These are phyloP conservation scores for Jacaranda mimosifolia DNA, from an alignment of 257 asterid species.

Conservation along the genomic window DNA sequence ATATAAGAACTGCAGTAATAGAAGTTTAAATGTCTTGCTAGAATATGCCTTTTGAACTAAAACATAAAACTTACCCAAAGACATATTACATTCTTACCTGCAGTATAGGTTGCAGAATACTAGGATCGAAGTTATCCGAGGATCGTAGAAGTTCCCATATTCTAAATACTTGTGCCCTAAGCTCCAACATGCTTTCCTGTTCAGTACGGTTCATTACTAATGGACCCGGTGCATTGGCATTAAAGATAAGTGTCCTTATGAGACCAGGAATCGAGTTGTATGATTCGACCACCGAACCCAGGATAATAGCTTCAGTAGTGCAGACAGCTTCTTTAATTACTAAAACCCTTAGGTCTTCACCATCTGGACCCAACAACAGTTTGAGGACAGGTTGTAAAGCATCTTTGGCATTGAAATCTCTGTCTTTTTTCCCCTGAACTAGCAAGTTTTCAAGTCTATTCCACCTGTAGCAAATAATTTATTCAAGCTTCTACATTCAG, in stretches of 20 bases:
- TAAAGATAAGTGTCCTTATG: constrained; percentile 60
- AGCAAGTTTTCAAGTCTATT: constrained; percentile 97
- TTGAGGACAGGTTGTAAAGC: constrained; percentile 96
- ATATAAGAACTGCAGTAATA: constrained; percentile 4
- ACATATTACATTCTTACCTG: constrained; percentile 62
- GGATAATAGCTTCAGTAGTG: constrained; percentile 81
- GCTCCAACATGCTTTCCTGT: constrained; percentile 82
- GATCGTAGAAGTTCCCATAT: constrained; percentile 87
- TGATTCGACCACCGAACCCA: constrained; percentile 81
- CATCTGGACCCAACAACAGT: constrained; percentile 85
- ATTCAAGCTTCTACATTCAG: constrained; percentile 28
- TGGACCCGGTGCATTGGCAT: constrained; percentile 61
- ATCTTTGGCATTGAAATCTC: constrained; percentile 93
- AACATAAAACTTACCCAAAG: constrained; percentile 12
- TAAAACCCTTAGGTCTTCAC: constrained; percentile 77
- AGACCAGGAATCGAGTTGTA: constrained; percentile 67
- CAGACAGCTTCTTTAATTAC: constrained; percentile 91
- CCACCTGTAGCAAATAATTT: constrained; percentile 75
- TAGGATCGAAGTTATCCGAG: constrained; percentile 86
- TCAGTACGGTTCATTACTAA: constrained; percentile 66
- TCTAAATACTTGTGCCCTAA: constrained; percentile 87
- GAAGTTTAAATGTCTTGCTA: constrained; percentile 11
- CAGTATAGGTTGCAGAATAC: constrained; percentile 78
- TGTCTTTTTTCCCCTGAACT: constrained; percentile 86
- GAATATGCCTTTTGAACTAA: constrained; percentile 19